phyloP scores from a whole-genome alignment of 352 stramenopile species.

The Plasmopara halstedii region DNA sequence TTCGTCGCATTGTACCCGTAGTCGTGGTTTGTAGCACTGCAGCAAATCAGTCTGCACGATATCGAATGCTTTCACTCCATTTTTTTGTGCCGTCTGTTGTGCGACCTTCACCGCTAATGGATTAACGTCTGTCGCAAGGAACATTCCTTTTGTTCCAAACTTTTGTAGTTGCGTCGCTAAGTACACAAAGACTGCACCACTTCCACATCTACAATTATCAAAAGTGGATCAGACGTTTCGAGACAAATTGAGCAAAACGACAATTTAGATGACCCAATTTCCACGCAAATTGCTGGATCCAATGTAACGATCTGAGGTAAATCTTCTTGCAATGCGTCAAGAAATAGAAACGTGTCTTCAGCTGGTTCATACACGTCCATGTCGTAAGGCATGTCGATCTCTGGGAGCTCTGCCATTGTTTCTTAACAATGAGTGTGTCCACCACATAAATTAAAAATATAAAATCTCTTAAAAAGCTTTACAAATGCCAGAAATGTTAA shows the following conservation, averaged over 20 bases:
- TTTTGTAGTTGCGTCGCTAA: conserved; percentile 73
- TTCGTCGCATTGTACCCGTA: conserved; percentile 27
- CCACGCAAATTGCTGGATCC: conserved; percentile 74
- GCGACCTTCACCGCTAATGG: conserved; percentile 76
- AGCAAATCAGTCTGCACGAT: conserved; percentile 85
- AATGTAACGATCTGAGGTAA: conserved; percentile 42
- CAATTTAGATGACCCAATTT: conserved; percentile 61
- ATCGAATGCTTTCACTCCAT: conserved; percentile 66
- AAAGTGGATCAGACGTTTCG: background rate
- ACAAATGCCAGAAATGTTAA: too few relatives aligned
- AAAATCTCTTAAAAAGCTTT: too few relatives aligned
- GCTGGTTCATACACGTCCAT: conserved; percentile 95
- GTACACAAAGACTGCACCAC: conserved; percentile 60
- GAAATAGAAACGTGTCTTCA: conserved; percentile 96
- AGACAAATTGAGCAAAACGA: background rate
- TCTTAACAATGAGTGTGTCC: background rate
- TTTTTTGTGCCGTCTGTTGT: conserved; percentile 75
- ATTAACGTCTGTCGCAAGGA: conserved; percentile 93
- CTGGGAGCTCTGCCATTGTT: conserved; percentile 39
- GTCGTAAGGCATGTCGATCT: conserved; percentile 74
- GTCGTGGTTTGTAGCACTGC: conserved; percentile 42
- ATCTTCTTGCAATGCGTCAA: conserved; percentile 93
- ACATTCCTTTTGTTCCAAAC: conserved; percentile 38
- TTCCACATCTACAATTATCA: conserved; percentile 34
- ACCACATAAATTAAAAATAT: conserved; percentile 21